Percentiles rank a stretch among this genome's conserved stretches.
These are phyloP conservation scores for Hamigera avellanea DNA, from an alignment of 495 filamentous ascomycete genomes.

Conservation along the genomic window DNA sequence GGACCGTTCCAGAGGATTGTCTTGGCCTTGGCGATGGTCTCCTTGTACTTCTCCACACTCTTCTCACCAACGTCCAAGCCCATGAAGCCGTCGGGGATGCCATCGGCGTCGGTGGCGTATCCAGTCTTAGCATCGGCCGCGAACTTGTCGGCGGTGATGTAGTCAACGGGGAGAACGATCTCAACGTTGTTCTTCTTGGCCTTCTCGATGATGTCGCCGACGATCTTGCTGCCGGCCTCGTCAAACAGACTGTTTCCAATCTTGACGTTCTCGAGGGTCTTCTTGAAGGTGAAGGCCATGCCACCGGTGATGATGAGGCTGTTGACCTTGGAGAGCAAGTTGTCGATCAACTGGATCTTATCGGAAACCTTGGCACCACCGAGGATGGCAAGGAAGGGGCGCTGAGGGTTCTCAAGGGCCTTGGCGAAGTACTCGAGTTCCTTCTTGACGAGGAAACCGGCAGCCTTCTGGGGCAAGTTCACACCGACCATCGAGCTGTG, in stretches of 20 bases:
- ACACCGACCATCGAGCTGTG: slow-evolving; percentile 99
- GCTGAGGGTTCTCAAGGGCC: slow-evolving; percentile 84
- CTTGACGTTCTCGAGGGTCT: slow-evolving; percentile 78
- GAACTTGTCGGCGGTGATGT: slow-evolving; percentile 94
- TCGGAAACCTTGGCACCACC: slow-evolving; percentile 97
- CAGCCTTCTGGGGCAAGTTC: slow-evolving; percentile 87
- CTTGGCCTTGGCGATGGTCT: slow-evolving; percentile 75
- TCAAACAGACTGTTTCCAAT: slow-evolving; percentile 94
- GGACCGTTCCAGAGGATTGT: slow-evolving; percentile 99
- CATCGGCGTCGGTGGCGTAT: slow-evolving; percentile 72
- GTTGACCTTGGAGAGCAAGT: slow-evolving; percentile 93
- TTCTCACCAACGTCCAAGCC: slow-evolving; percentile 89
- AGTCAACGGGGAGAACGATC: slow-evolving; percentile 88
- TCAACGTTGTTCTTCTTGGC: slow-evolving; percentile 92
- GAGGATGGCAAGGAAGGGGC: slow-evolving; percentile 97
- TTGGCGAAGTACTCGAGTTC: slow-evolving; percentile 99
- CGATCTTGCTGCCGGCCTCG: slow-evolving; percentile 88
- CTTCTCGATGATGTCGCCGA: slow-evolving; percentile 80
- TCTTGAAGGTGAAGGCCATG: slow-evolving; percentile 99
- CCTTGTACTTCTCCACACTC: slow-evolving; percentile 72
- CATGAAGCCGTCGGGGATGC: slow-evolving; percentile 96
- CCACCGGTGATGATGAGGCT: slow-evolving; percentile 92
- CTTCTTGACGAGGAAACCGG: slow-evolving; percentile 99
- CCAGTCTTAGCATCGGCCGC: slow-evolving; percentile 69
- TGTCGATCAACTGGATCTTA: slow-evolving; percentile 99